Conservation (phyloP, 805 yeast genomes). For the Pichia phayaonensis region DNA sequence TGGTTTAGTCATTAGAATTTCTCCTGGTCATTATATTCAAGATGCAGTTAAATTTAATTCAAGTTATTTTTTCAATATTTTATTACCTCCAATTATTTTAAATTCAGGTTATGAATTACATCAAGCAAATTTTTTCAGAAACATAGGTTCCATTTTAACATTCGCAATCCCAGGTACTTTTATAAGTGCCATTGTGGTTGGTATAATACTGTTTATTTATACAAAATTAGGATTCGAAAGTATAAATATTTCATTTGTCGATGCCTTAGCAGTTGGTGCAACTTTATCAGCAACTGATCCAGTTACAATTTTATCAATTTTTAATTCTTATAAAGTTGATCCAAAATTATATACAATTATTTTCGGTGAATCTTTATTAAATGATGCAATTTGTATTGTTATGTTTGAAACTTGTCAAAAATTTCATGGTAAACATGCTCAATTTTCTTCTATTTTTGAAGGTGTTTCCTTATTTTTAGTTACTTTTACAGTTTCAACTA, state of each 20-base stretch:
- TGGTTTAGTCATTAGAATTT: slow-evolving; percentile 79
- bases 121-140: slow-evolving; percentile 90
- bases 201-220: slow-evolving; percentile 83
- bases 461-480: slow-evolving; percentile 90
- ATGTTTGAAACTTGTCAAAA: slow-evolving; percentile 98
- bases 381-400: slow-evolving; percentile 97
- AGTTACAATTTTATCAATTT: slow-evolving; percentile 90
- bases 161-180: slow-evolving; percentile 98
- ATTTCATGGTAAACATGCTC: slow-evolving; percentile 80
- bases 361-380: slow-evolving; percentile 90
- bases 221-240: slow-evolving; percentile 88
- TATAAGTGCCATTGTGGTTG: slow-evolving; percentile 82
- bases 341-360: slow-evolving; percentile 95
- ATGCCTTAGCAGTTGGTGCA: slow-evolving; percentile 95
- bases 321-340: slow-evolving; percentile 96
- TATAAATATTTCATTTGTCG: slow-evolving; percentile 85
- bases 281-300: slow-evolving; percentile 98
- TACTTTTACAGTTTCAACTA: slow-evolving; percentile 85
- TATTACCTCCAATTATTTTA: slow-evolving; percentile 91
- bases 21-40: slow-evolving; percentile 96
- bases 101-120: slow-evolving; percentile 96
- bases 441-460: slow-evolving; percentile 72
- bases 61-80: slow-evolving; percentile 85
- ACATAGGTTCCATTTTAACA: slow-evolving; percentile 80
- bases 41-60: slow-evolving; percentile 94